A percentile compares a stretch with the other conserved stretches of the same genome.
phyloP scores from a whole-genome alignment of 805 yeast genomes.

The Yamadazyma olivae region DNA sequence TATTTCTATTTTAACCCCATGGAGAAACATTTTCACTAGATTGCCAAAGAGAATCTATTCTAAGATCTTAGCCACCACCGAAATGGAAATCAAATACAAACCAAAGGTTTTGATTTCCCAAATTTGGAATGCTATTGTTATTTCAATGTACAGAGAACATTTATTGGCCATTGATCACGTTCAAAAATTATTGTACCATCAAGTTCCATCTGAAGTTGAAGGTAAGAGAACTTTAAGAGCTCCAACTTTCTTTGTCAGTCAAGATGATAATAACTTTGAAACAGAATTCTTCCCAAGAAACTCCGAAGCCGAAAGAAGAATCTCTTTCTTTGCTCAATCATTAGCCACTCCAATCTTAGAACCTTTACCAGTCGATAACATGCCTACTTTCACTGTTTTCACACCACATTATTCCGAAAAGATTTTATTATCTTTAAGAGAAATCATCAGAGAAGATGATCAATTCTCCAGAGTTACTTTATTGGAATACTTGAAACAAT shows the following conservation, averaged over 20 bases:
- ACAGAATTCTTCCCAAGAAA: constrained; percentile 96
- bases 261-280: constrained; percentile 91
- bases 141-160: constrained; percentile 99
- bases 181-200: constrained; percentile 94
- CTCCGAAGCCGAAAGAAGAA: constrained; percentile 99
- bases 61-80: constrained; percentile 95
- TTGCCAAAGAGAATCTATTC: constrained; percentile 98
- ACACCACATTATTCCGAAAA: constrained; percentile 88
- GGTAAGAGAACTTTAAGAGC: constrained; percentile 98
- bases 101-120: constrained; percentile 98
- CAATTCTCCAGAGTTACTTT: constrained; percentile 93
- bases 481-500: constrained; percentile 89
- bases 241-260: constrained; percentile 97
- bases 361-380: constrained; percentile 98
- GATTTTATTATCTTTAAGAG: constrained; percentile 70
- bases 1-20: constrained; percentile 97
- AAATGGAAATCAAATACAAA: constrained; percentile 98
- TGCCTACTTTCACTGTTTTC: constrained; percentile 97
- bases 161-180: constrained; percentile 97
- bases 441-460: constrained; percentile 79
- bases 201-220: constrained; percentile 96
- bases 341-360: constrained; percentile 98
- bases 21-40: constrained; percentile 98
- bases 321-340: constrained; percentile 98
- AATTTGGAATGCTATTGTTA: constrained; percentile 98